Conservation (phyloP, 2,329 filamentous ascomycete species). For the Exserohilum rostratum region DNA sequence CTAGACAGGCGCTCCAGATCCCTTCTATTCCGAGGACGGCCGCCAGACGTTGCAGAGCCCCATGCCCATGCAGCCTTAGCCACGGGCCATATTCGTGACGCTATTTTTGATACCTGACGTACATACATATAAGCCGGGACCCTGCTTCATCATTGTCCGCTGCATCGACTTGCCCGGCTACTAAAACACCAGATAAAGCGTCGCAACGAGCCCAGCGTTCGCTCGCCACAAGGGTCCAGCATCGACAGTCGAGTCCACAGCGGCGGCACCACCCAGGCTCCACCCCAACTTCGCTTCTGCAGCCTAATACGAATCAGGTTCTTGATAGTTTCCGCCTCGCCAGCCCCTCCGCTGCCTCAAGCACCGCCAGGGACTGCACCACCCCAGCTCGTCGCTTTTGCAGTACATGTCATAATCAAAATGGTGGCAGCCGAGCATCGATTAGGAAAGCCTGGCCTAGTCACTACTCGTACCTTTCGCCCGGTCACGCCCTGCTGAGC, state of each 20-base stretch:
- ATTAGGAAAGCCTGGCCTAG: conserved; percentile 38
- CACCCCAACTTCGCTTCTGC: conserved; percentile 30
- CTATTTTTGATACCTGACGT: conserved; percentile 34
- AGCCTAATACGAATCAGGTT: conserved; percentile 42
- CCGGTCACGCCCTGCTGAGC: conserved; percentile 30
- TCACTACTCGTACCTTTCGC: conserved; percentile 23
- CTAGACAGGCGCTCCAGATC: neutral
- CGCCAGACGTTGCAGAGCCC: conserved; percentile 11
- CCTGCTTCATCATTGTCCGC: conserved; percentile 12
- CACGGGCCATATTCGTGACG: conserved; percentile 19
- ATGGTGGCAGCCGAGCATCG: conserved; percentile 35
- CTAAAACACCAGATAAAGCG: conserved; percentile 7
- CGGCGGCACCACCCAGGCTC: neutral
- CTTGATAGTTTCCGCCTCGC: conserved; percentile 41
- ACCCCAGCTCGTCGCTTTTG: conserved; percentile 31
- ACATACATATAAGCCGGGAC: conserved; percentile 25
- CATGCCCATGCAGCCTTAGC: conserved; percentile 9
- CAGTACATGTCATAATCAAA: conserved; percentile 28
- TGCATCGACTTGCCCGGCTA: conserved; percentile 25
- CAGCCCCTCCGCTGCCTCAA: conserved; percentile 37
- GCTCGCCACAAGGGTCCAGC: conserved; percentile 12
- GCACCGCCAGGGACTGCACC: conserved; percentile 29
- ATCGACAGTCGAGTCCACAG: neutral
- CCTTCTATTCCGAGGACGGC: conserved; percentile 3
- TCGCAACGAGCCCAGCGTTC: conserved; percentile 10